Base-by-base conservation (phyloP, 2,329 filamentous ascomycete species). In the Penicillium vulpinum region DNA sequence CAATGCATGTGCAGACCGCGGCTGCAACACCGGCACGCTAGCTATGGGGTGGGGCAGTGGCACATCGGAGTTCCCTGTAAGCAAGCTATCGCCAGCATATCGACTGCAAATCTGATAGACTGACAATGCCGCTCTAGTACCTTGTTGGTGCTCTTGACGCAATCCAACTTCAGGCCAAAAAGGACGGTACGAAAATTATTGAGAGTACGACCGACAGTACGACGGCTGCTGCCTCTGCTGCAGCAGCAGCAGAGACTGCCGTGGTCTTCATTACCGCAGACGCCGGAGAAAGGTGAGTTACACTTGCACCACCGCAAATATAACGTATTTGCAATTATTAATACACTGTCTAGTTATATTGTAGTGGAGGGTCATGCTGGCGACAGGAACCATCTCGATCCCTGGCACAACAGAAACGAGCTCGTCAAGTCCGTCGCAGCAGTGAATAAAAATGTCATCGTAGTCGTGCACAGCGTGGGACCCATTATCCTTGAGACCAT, bases 11-110 rank as follows among this genome's bases (percentile, higher is more conserved):
- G 70, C 70, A 0, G 86, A 89, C 63, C 83, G 86, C 63, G 84
- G 82, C 43, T 89, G 87, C 70, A 85, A 89, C 66, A 83, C 83
- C 54, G 87, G 86, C 5, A 87, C 85, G 0, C 77, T 91, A 2
- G 88, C 83, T 35, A 88, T 90, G 82, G 84, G 84, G 13, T 92
- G 89, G 89, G 90, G 89, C 1, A 89, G 85, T 4, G 90, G 90
- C 46, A 87, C 85, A 0, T 80, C 87, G 5, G 82, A 90, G 54
- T 92, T 88, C 75, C 87, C 89, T 0, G 64, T 68, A 56, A 31
- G 57, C 55, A 18, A 16, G 16, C 9, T n/a, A 33, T 11, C 26
- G 2, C 6, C 7, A 16, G 22, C 2, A 24, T 9, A 4, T 13
- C 15, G 16, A 39, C 24, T 3, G 10, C 11, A 29, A 10, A 5